Conservation (phyloP, 305 asterid genomes). For the Fraxinus albicans region DNA sequence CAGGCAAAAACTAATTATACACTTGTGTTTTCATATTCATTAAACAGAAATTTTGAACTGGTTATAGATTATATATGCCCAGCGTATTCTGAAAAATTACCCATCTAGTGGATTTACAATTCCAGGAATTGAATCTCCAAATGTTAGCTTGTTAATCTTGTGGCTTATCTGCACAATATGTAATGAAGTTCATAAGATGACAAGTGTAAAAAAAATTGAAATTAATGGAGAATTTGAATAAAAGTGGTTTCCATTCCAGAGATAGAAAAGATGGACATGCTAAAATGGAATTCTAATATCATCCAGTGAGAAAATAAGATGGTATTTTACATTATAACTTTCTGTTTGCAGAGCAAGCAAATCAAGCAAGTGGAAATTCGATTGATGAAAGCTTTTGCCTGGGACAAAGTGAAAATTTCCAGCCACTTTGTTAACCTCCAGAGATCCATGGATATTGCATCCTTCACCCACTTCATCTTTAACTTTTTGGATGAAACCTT, state of each 20-base stretch:
- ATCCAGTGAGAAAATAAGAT: neutral
- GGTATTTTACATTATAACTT: slow-evolving; percentile 68
- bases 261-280: neutral
- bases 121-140: slow-evolving; percentile 91
- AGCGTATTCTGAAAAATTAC: slow-evolving; percentile 45
- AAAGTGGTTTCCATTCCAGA: neutral
- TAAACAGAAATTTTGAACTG: neutral
- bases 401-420: slow-evolving; percentile 90
- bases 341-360: slow-evolving; percentile 64
- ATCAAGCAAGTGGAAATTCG: slow-evolving; percentile 55
- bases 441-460: slow-evolving; percentile 90
- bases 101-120: slow-evolving; percentile 88
- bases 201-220: neutral
- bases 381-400: slow-evolving; percentile 85
- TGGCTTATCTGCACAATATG: slow-evolving; percentile 80
- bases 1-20: neutral
- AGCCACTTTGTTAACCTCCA: slow-evolving; percentile 96
- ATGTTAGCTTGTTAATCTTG: slow-evolving; percentile 78
- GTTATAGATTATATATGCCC: slow-evolving; percentile 6
- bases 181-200: slow-evolving; percentile 20
- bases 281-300: neutral
- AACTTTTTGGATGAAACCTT: slow-evolving; percentile 82
- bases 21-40: neutral
- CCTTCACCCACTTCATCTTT: slow-evolving; percentile 98
- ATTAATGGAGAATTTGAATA: neutral